A percentile compares a stretch with the other conserved stretches of the same genome.
Conservation (phyloP, 2,329 filamentous ascomycete species). For the Septoria linicola region DNA sequence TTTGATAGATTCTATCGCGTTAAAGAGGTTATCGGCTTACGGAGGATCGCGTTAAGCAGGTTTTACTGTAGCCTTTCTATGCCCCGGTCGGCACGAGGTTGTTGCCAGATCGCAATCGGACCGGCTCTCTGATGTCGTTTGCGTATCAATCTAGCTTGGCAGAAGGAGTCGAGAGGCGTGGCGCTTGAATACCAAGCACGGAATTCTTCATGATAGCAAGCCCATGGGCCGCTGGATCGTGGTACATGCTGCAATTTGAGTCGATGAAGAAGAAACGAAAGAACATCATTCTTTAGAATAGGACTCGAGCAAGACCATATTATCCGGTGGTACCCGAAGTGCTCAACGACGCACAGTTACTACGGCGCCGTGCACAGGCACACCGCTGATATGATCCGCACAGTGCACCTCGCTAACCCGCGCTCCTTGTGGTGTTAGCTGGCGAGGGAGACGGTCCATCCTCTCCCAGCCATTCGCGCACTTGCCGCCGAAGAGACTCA, state of each 20-base stretch:
- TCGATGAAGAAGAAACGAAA: too few relatives aligned
- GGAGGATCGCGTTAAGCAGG: too few relatives aligned
- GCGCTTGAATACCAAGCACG: not conserved
- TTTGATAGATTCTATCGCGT: too few relatives aligned
- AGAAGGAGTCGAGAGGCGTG: not conserved
- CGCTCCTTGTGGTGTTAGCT: slow-evolving; percentile 1
- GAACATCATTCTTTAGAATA: too few relatives aligned
- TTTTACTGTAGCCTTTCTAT: not conserved
- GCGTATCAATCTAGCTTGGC: not conserved
- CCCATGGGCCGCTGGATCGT: too few relatives aligned
- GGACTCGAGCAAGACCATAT: too few relatives aligned
- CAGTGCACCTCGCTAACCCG: slow-evolving; percentile 1
- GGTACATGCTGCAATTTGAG: too few relatives aligned
- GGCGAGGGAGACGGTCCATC: slow-evolving; percentile 1
- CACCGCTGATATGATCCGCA: not conserved
- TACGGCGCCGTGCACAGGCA: not conserved
- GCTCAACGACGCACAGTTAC: not conserved
- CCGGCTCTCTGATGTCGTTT: not conserved
- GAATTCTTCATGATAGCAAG: too few relatives aligned
- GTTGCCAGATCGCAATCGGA: not conserved
- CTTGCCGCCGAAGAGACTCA: slow-evolving; percentile 16
- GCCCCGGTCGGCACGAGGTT: not conserved
- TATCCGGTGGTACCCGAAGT: too few relatives aligned
- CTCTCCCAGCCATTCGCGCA: slow-evolving; percentile 20
- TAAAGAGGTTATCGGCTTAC: too few relatives aligned